phyloP scores from a whole-genome alignment of 352 stramenopile genomes.

The Phytophthora macrochlamydospora region DNA sequence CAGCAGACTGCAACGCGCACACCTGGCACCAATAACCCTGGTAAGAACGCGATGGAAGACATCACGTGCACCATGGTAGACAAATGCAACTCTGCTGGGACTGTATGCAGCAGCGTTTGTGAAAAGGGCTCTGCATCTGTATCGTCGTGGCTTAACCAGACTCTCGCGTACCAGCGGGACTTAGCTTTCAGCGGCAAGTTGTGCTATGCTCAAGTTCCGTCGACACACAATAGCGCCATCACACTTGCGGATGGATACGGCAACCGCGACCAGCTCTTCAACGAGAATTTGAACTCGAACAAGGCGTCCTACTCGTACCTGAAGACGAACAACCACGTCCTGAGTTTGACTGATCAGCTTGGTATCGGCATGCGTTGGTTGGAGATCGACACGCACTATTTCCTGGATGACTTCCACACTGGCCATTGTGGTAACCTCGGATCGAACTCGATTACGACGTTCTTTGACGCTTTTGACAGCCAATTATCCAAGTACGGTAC shows the following conservation, averaged over 20 bases:
- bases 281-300: conserved; percentile 41
- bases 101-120: conserved; percentile 52
- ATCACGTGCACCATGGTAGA: conserved; percentile 39
- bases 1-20: conserved; percentile 33
- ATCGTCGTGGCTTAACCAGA: conserved; percentile 45
- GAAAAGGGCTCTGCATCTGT: conserved; percentile 40
- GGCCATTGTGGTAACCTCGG: conserved; percentile 61
- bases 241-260: conserved; percentile 59
- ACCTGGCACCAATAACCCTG: conserved; percentile 42
- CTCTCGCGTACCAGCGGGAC: conserved; percentile 52
- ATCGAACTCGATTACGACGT: conserved; percentile 37
- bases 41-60: conserved; percentile 41
- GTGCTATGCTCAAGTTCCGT: conserved; percentile 52
- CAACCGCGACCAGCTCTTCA: conserved; percentile 66
- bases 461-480: conserved; percentile 45
- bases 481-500: conserved; percentile 50
- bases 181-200: conserved; percentile 44
- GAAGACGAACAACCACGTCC: conserved; percentile 73
- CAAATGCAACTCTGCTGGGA: conserved; percentile 43
- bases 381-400: conserved; percentile 74
- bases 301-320: conserved; percentile 59
- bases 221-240: conserved; percentile 71
- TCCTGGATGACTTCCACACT: conserved; percentile 59
- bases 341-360: conserved; percentile 64
- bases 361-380: conserved; percentile 60